Evolutionary conservation across 106 monocot species (phyloP).

Genomic region (Platanthera guangdongensis): DNA sequence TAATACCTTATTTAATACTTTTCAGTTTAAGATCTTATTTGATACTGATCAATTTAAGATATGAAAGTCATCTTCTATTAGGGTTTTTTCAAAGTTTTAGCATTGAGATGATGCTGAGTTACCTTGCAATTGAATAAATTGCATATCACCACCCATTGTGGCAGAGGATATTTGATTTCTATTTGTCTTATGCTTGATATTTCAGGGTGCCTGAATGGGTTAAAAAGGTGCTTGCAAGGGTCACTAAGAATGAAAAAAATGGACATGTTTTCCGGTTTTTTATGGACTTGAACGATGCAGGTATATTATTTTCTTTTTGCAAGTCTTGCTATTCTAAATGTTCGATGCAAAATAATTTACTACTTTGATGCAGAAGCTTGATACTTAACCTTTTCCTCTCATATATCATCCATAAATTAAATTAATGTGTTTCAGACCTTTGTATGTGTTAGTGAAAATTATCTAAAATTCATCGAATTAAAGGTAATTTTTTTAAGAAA

Average conservation of each 20-base stretch:
- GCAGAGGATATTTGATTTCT: background rate
- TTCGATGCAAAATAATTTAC: background rate
- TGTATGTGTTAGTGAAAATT: background rate
- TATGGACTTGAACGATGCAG: constrained; percentile 94
- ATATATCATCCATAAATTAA: background rate
- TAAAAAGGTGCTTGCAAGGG: constrained; percentile 43
- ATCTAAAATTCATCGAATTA: background rate
- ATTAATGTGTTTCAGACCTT: background rate
- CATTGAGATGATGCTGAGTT: background rate
- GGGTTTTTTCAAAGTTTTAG: background rate
- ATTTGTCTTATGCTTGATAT: constrained; percentile 6
- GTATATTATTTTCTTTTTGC: constrained; percentile 12
- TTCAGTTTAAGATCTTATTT: too few species aligned
- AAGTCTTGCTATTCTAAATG: background rate
- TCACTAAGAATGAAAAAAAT: constrained; percentile 41
- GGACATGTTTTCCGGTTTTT: constrained; percentile 91
- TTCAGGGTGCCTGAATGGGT: constrained; percentile 75
- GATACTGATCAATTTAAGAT: background rate
- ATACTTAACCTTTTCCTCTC: background rate
- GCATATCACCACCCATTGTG: background rate
- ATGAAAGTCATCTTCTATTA: background rate
- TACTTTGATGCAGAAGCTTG: background rate
- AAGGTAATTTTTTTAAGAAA: background rate
- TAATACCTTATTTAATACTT: too few species aligned
- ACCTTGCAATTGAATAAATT: background rate